phyloP scores from a whole-genome alignment of 805 yeast species.

The Myxozyma geophila region DNA sequence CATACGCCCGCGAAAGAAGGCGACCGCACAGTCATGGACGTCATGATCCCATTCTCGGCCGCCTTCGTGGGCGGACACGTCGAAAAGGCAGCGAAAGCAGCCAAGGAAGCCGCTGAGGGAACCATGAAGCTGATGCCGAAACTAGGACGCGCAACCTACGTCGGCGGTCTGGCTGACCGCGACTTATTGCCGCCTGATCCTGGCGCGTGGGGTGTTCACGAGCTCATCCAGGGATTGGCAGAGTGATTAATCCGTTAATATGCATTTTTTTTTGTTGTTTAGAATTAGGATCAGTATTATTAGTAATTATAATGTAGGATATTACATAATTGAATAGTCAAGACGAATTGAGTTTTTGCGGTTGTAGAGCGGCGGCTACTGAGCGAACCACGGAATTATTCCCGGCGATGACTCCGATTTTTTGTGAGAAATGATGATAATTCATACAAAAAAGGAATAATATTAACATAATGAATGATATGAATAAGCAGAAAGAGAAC shows the following conservation, averaged over 20 bases:
- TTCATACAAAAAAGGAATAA: too few relatives aligned
- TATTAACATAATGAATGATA: too few relatives aligned
- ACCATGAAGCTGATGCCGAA: conserved; percentile 79
- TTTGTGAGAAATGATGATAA: too few relatives aligned
- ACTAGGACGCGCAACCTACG: conserved; percentile 94
- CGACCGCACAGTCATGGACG: conserved; percentile 86
- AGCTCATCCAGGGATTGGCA: conserved; percentile 53
- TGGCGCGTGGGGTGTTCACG: conserved; percentile 87
- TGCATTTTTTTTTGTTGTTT: neutral
- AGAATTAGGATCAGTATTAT: too few relatives aligned
- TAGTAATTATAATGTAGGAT: too few relatives aligned
- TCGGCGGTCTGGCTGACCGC: conserved; percentile 48
- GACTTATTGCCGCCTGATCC: conserved; percentile 71
- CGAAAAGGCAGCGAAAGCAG: conserved; percentile 63
- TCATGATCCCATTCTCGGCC: conserved; percentile 83
- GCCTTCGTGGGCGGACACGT: conserved; percentile 49
- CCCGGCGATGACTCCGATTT: conserved; percentile 8
- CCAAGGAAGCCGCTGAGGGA: conserved; percentile 79
- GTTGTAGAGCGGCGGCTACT: neutral
- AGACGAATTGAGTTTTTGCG: too few relatives aligned
- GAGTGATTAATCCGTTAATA: conserved; percentile 1
- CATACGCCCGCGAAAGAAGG: conserved; percentile 89
- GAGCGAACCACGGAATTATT: neutral
- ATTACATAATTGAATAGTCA: too few relatives aligned
- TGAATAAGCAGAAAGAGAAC: too few relatives aligned